Base-by-base conservation (phyloP, 805 yeast genomes). In the Kockiozyma suomiensis region DNA sequence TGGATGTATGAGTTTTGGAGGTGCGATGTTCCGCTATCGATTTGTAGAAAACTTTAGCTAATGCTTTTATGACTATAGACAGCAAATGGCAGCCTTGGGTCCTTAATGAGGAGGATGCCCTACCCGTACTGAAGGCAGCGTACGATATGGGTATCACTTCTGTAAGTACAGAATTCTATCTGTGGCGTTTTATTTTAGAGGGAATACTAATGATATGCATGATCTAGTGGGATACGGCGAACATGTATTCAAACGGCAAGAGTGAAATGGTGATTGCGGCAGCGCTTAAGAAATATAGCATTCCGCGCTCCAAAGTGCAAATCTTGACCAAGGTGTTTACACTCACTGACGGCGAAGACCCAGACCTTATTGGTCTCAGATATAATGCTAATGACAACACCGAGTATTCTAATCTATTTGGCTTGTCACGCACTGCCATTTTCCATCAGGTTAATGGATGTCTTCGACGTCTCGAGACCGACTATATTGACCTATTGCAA, bases 241-340 rank as follows among this genome's bases (percentile, higher is more conserved):
- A 78, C 56, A 68, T 67, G 4, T 79, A 79, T 65, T 76, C 80
- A 33, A 73, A 77, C 64, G 82, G 82, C n/a, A n/a, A n/a, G n/a
- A n/a, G n/a, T n/a, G n/a, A n/a, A 59, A 62, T 59, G 25, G 56
- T 82, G 3, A 50, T 84, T 13, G 84, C 85, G 23, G 81, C 82
- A 68, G 84, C 83, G 66, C 66, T 84, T 61, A 76, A 78, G 64
- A 74, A 76, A 59, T 82, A 76, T 72, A 73, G 79, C 46, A 84
- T 85, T 65, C 76, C 77, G 4, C 75, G 87, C 64, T 82, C 81
- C 42, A 76, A 76, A 42, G 78, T 84, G 53, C 85, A 37, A 17
- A 37, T 38, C 42, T 17, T 38, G 42, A 38, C 42, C 42, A 38
- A 38, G 17, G n/a, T 15, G 21, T 38, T 6, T 17, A n/a, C 19